These are phyloP conservation scores for Lactarius indigo DNA, from an alignment of 768 basidiomycete species.

Conservation along the genomic window DNA sequence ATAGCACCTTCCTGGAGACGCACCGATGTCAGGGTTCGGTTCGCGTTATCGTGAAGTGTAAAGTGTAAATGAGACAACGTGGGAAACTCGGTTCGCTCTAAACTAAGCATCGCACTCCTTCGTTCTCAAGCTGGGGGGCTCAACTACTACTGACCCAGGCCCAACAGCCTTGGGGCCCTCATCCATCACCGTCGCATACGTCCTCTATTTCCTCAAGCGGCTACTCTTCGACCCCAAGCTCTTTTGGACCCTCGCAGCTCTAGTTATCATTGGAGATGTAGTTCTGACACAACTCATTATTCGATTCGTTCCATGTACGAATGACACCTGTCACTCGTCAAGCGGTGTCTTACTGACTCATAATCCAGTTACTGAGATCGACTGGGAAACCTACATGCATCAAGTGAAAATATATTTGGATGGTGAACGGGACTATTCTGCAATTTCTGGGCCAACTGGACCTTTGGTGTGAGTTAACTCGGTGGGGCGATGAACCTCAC, in stretches of 20 bases:
- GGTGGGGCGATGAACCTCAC: background rate
- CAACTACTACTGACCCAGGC: constrained; percentile 1
- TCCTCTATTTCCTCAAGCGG: constrained; percentile 10
- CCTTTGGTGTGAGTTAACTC: constrained; percentile 72
- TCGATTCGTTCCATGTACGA: constrained; percentile 71
- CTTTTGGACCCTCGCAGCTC: constrained; percentile 62
- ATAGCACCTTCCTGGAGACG: background rate
- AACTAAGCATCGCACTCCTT: background rate
- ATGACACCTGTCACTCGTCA: constrained; percentile 33
- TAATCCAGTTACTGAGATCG: constrained; percentile 90
- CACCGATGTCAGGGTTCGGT: background rate
- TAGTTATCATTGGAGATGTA: constrained; percentile 73
- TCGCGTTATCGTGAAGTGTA: constrained; percentile 26
- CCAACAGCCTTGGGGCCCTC: background rate
- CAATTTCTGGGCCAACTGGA: constrained; percentile 86
- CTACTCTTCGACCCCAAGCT: constrained; percentile 53
- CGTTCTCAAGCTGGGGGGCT: constrained; percentile 12
- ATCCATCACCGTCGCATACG: constrained; percentile 1
- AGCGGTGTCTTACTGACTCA: constrained; percentile 23
- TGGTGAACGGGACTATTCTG: constrained; percentile 79
- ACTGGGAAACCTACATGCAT: constrained; percentile 95
- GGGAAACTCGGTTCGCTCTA: background rate
- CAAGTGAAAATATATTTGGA: constrained; percentile 75
- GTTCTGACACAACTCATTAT: constrained; percentile 78
- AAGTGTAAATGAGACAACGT: constrained; percentile 34